phyloP scores from a whole-genome alignment of 768 basidiomycete genomes.

The Neoboletus magnificus region DNA sequence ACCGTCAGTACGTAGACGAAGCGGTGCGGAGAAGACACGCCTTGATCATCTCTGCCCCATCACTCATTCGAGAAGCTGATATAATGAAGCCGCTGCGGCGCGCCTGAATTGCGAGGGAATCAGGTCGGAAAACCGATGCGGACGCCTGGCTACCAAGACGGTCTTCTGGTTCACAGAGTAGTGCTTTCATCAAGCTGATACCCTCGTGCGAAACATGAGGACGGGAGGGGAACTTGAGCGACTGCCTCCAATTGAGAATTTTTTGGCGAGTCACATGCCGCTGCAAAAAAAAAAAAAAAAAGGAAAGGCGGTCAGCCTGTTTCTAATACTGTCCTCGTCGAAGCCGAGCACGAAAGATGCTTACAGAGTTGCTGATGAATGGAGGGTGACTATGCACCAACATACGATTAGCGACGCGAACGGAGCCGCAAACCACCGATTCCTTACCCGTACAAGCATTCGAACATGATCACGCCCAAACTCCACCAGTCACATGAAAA shows the following conservation, averaged over 20 bases:
- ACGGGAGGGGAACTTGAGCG: conserved; percentile 80
- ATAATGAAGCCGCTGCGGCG: conserved; percentile 70
- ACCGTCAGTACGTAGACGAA: conserved; percentile 18
- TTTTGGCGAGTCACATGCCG: conserved; percentile 95
- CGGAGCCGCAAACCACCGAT: conserved; percentile 27
- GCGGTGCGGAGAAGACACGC: conserved; percentile 37
- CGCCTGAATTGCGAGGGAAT: conserved; percentile 71
- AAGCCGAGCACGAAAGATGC: conserved; percentile 26
- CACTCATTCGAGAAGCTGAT: conserved; percentile 51
- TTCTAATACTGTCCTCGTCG: conserved; percentile 21
- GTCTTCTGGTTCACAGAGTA: conserved; percentile 95
- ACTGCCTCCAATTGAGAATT: conserved; percentile 93
- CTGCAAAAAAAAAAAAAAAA: conserved; percentile 37
- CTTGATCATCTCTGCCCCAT: conserved; percentile 92
- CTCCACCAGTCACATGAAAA: conserved; percentile 99
- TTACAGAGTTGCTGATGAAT: conserved; percentile 90
- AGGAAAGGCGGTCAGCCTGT: conserved; percentile 9
- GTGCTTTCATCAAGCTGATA: conserved; percentile 79
- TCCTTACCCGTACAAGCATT: conserved; percentile 86
- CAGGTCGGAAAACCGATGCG: conserved; percentile 67
- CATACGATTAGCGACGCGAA: conserved; percentile 22
- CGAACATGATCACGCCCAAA: conserved; percentile 94
- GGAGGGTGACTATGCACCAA: conserved; percentile 72
- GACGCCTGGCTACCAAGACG: conserved; percentile 77
- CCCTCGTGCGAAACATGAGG: conserved; percentile 86